Evolutionary conservation across 345 rosid genomes (phyloP), one percentile per base, ranked within the genome.

Genomic region (Ricinus communis): DNA sequence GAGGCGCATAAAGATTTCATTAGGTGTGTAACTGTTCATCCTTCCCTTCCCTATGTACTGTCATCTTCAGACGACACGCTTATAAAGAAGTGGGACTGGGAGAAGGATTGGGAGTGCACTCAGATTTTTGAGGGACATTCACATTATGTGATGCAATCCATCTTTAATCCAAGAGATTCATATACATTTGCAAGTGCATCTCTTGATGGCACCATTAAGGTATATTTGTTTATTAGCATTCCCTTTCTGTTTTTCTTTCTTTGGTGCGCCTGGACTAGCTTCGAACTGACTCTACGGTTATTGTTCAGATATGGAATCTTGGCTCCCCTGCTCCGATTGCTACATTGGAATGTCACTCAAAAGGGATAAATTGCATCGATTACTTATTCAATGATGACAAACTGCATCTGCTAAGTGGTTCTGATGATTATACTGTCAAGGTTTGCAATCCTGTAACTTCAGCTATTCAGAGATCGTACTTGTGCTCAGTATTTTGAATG

Each of bases 21-120:
- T 25, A 74, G 87, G 50, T 52, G 71, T 19, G 41, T 80, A 27
- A 38, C 55, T 5, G 81, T 78, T 57, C 84, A 83, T 43, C 81
- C 76, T 46, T 68, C 67, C 0, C 77, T 76, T 25, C 75, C 84
- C 5, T 71, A 33, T 1, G 65, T 80, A 62, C n/a, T 83, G n/a
- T 78, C 84, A 8, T 68, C 79, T 5, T 78, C 82, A 0, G 82
- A 81, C 24, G 87, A 83, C 53, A 66, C 1, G 63, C 46, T 62
- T 24, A 73, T 83, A 24, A 83, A 78, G 79, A 61, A 72, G 27
- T 83, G 87, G 84, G 79, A 83, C 63, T 83, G 84, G 87, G 87
- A 83, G 55, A 78, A 78, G 78, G 79, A 66, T 12, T 83, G 87
- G 87, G 11, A 0, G 13, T 78, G 87, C 67, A 12, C 71, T 67